Conservation (phyloP, 2,329 filamentous ascomycete species). For the Neurospora sp. region DNA sequence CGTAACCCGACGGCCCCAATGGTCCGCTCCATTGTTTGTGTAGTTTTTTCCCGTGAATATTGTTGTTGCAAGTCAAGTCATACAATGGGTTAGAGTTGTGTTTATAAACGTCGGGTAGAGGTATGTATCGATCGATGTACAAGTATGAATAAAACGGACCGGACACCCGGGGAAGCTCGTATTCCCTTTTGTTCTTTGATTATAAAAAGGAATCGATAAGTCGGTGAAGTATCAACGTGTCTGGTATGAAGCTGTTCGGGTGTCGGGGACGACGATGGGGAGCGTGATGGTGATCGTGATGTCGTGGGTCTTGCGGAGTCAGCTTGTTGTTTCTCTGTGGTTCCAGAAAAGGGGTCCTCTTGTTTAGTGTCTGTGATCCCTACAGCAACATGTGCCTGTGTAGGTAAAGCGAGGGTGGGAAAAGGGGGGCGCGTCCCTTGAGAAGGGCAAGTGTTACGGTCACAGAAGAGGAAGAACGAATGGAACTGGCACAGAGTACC, state of each 20-base stretch:
- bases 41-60: neutral
- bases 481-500: conserved; percentile 47
- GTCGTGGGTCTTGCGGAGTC: neutral
- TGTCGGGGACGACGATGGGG: neutral
- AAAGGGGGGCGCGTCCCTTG: neutral
- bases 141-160: neutral
- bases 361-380: neutral
- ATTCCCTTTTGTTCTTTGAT: neutral
- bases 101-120: neutral
- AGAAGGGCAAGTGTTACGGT: neutral
- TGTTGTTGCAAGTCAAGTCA: neutral
- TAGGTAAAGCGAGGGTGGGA: neutral
- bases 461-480: conserved; percentile 32
- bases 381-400: neutral
- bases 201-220: neutral
- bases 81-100: neutral
- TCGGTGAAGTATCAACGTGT: neutral
- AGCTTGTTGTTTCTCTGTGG: neutral
- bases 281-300: neutral
- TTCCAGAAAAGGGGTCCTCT: neutral
- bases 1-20: conserved; percentile 18
- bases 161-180: neutral
- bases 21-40: conserved; percentile 1
- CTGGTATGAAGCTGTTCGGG: neutral
- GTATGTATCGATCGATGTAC: neutral